Conservation (phyloP, 2,329 filamentous ascomycete species). For the Tolypocladium capitatum region DNA sequence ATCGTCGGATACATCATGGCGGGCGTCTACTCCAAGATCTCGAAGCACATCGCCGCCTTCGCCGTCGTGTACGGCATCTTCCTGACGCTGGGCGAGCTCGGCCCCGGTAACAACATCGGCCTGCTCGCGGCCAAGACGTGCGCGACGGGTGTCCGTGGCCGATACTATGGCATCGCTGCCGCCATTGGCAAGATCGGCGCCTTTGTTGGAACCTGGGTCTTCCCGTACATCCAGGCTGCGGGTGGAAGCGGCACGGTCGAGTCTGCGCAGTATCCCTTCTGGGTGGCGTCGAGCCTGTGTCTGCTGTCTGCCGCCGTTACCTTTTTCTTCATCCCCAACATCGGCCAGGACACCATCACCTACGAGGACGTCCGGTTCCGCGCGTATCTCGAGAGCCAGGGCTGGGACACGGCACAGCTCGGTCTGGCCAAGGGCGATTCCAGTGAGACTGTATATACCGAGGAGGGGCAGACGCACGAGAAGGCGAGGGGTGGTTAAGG, state of each 20-base stretch:
- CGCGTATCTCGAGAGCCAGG: conserved; percentile 56
- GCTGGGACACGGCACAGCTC: conserved; percentile 56
- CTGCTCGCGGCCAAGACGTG: conserved; percentile 77
- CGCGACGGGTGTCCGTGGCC: conserved; percentile 73
- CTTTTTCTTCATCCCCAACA: conserved; percentile 57
- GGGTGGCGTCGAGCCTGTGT: conserved; percentile 65
- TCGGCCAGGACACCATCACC: conserved; percentile 76
- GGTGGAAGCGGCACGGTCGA: conserved; percentile 39
- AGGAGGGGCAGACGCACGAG: conserved; percentile 1
- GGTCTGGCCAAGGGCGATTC: conserved; percentile 15
- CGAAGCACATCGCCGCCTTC: conserved; percentile 29
- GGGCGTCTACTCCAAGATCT: conserved; percentile 59
- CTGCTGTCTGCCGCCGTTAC: conserved; percentile 51
- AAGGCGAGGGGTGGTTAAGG: neutral
- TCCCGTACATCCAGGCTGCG: conserved; percentile 56
- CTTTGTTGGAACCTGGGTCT: conserved; percentile 75
- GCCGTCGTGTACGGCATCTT: conserved; percentile 25
- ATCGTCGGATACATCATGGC: conserved; percentile 83
- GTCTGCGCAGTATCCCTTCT: conserved; percentile 77
- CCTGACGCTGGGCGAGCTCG: conserved; percentile 36
- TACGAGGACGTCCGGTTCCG: conserved; percentile 66
- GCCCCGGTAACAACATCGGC: conserved; percentile 85
- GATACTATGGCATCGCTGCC: conserved; percentile 58
- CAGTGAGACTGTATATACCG: neutral
- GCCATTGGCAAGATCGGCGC: conserved; percentile 66